Base-by-base conservation (phyloP, 2,329 filamentous ascomycete genomes). In the Arthroderma sp. region DNA sequence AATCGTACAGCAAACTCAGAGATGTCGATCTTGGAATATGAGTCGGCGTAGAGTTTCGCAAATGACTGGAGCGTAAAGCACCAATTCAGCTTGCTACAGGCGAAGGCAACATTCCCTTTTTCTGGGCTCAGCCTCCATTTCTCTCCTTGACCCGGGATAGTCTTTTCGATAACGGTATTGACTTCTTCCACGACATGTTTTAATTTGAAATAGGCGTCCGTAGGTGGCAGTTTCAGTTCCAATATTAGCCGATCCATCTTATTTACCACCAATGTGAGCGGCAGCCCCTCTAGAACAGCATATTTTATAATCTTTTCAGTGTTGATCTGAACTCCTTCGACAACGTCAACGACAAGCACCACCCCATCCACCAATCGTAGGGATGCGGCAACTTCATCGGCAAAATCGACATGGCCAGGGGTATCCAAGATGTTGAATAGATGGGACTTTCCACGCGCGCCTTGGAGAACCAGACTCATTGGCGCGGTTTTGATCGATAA, bases 161-260 rank as follows among this genome's bases (percentile, higher is more conserved):
- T 83, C 60, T 84, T 87, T 59, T 94, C 85, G 56, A 98, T 96
- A 53, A 91, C 71, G 1, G 86, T 94, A 66, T 98, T 98, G 64
- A 98, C 88, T 64, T 96, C 86, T 63, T 98, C 91, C 43, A 98
- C 79, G n/a, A 95, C 87, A 62, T 96, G 88, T 67, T 95, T 96
- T 44, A 98, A 72, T 72, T 98, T 98, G 73, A 95, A 96, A 68
- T 98, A 98, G 8, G 91, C 91, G 60, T 98, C 91, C 52, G 81
- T 85, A 1, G 91, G 91, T 2, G 91, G 91, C 9, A 98, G 74
- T 62, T 94, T 94, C 42, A 98, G 72, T 66, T 98, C 91, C 38
- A 98, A 67, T 50, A 98, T 94, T 48, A 98, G 69, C 27, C 91
- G 80, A 57, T 98, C 91, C 79, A 98, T 83, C 69, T 98, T 98